These are phyloP conservation scores for Podospora conica DNA, from an alignment of 495 filamentous ascomycete genomes.

Conservation along the genomic window DNA sequence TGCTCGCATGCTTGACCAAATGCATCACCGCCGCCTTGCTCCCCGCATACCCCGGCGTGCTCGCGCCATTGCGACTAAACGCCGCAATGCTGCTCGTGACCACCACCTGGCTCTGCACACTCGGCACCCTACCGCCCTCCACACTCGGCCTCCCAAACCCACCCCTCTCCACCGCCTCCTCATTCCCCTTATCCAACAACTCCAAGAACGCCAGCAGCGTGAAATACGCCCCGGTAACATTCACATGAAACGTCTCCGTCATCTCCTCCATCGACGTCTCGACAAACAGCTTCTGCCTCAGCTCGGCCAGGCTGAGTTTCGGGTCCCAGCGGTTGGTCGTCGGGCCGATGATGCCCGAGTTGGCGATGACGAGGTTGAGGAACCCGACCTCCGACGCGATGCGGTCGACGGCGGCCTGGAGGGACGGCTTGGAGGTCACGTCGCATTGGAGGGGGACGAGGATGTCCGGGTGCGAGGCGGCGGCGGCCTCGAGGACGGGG, in stretches of 20 bases:
- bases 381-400: constrained; percentile 36
- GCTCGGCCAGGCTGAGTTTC: constrained; percentile 40
- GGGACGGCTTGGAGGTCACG: constrained; percentile 55
- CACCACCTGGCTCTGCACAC: constrained; percentile 51
- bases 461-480: constrained; percentile 25
- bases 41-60: constrained; percentile 52
- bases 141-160: constrained; percentile 23
- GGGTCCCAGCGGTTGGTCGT: constrained; percentile 24
- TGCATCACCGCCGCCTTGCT: constrained; percentile 58
- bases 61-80: constrained; percentile 35
- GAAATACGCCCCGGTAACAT: constrained; percentile 55
- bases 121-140: neutral
- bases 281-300: constrained; percentile 28
- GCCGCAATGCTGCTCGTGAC: constrained; percentile 49
- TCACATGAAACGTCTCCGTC: constrained; percentile 49
- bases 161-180: constrained; percentile 35
- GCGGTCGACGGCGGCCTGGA: constrained; percentile 50
- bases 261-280: constrained; percentile 45
- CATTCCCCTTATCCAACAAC: constrained; percentile 60
- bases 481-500: constrained; percentile 43
- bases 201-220: constrained; percentile 58
- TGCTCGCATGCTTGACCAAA: constrained; percentile 56
- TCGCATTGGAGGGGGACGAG: constrained; percentile 58
- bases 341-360: constrained; percentile 49
- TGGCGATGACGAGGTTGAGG: constrained; percentile 61